Percentiles rank a stretch among this genome's conserved stretches.
phyloP scores from a whole-genome alignment of 2,329 filamentous ascomycete species.

The Fusarium gaditjirri region DNA sequence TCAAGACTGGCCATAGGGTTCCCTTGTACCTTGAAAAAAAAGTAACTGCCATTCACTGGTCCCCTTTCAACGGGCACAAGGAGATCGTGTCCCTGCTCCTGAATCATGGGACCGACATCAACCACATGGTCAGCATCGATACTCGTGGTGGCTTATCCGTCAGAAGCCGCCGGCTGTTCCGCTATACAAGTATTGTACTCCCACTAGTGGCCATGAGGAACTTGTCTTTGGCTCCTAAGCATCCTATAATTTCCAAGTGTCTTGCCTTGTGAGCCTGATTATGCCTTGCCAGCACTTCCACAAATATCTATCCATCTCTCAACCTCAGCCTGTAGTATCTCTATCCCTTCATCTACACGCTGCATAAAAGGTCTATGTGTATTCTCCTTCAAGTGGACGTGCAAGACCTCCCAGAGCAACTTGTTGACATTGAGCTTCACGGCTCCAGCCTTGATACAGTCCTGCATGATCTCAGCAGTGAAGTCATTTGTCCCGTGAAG shows the following conservation, averaged over 20 bases:
- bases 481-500: conserved; percentile 69
- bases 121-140: conserved; percentile 12
- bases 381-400: conserved; percentile 8
- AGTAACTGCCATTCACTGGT: conserved; percentile 17
- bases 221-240: no score
- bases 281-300: conserved; percentile 29
- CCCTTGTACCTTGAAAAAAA: background rate
- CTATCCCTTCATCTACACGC: conserved; percentile 25
- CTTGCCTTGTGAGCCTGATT: background rate
- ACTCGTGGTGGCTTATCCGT: background rate
- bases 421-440: conserved; percentile 69
- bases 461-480: conserved; percentile 58
- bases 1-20: background rate
- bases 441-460: conserved; percentile 63
- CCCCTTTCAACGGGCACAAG: background rate
- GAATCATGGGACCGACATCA: background rate
- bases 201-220: no score
- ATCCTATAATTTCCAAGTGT: background rate
- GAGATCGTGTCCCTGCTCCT: background rate
- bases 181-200: no score
- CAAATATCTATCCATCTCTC: conserved; percentile 36
- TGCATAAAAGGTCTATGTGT: conserved; percentile 5
- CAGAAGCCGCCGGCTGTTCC: rapidly evolving
- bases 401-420: conserved; percentile 54
- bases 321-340: conserved; percentile 26